Evolutionary conservation across 2,329 filamentous ascomycete genomes (phyloP), one percentile per base, ranked within the genome.

Genomic region (Penicillium janthinellum): DNA sequence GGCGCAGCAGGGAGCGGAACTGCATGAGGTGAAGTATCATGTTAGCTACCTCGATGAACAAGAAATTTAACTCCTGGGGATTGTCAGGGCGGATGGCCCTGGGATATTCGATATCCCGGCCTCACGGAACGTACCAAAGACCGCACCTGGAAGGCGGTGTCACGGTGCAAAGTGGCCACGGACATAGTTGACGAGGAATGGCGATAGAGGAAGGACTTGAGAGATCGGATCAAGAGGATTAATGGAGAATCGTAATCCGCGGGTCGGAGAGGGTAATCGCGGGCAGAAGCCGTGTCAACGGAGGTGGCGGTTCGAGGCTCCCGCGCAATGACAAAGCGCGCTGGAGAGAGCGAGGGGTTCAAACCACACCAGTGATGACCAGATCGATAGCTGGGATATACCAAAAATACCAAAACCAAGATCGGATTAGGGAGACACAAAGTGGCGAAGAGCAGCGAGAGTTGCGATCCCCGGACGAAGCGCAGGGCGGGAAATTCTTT

Each of bases 1-100:
- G 90, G 69, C 93, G 90, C 71, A 98, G 83, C 70, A 99, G 83
- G 72, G 94, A 94, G 67, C 95, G 93, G 79, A 96, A 98, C 93
- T 96, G 64, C 54, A 37, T 3, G 52, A 22, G 14, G 14, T 7
- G 11, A 22, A 47, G 6, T 34, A 35, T 20, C 15, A 1, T 12
- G 54, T 62, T 44, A 59, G 50, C 39, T 11, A 20, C 35, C n/a
- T 28, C 22, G 4, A 20, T n/a, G 22, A 10, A 6, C 1, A 48
- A 10, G 14, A 12, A 34, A 34, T 11, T 7, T 12, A 49, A 5
- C 14, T 11, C 8, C n/a, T 4, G 5, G 41, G 25, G 31, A 31
- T 37, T 35, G 34, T 15, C 41, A 2, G 14, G 22, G 28, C 14
- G 14, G 28, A 25, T n/a, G 12, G 42, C 25, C 15, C 25, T 28